phyloP scores from a whole-genome alignment of 441 rosid species.

The Jatropha podagrica region DNA sequence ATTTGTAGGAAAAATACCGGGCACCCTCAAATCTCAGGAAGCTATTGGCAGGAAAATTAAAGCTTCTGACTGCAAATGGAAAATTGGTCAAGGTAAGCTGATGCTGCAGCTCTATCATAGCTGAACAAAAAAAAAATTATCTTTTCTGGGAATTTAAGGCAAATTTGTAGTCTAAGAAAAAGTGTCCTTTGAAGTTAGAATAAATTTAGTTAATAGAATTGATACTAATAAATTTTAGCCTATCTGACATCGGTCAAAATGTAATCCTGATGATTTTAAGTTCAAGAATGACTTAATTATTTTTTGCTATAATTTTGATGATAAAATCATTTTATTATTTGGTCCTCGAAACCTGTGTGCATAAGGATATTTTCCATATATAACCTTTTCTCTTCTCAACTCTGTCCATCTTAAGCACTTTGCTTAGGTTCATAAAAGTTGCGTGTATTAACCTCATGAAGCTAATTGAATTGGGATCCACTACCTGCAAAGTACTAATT shows the following conservation, averaged over 20 bases:
- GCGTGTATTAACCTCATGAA: not conserved
- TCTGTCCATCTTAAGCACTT: not conserved
- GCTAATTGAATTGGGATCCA: constrained; percentile 1
- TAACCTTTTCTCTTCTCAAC: not conserved
- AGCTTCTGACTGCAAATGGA: constrained; percentile 68
- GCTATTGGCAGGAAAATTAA: constrained; percentile 65
- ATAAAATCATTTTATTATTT: not conserved
- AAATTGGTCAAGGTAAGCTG: constrained; percentile 66
- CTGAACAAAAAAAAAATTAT: not conserved
- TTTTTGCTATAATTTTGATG: not conserved
- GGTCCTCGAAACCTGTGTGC: not conserved
- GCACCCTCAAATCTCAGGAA: constrained; percentile 55
- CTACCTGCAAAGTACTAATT: not conserved
- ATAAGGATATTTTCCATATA: not conserved
- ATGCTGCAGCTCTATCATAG: not conserved
- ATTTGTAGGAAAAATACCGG: constrained; percentile 52
- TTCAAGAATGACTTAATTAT: not conserved
- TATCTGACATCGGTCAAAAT: no score
- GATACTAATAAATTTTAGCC: not conserved
- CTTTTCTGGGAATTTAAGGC: not conserved
- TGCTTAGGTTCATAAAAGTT: not conserved
- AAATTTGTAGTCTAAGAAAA: not conserved
- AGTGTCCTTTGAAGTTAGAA: not conserved
- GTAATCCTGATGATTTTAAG: no score
- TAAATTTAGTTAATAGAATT: not conserved